Percentiles rank a stretch among this genome's conserved stretches.
Conservation (phyloP, 2,329 filamentous ascomycete species). For the Fusarium sambucinum region DNA sequence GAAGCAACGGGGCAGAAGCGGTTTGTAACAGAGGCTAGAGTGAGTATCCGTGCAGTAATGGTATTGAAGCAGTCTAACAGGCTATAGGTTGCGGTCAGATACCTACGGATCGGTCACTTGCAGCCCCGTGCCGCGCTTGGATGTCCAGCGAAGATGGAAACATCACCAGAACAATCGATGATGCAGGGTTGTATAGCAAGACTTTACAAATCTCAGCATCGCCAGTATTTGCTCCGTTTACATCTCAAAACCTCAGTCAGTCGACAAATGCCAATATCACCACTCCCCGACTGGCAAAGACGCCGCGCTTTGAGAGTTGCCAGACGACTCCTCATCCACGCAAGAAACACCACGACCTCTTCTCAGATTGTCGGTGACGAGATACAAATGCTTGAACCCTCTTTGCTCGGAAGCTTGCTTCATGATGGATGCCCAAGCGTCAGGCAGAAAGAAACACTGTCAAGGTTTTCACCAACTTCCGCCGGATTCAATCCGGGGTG, state of each 20-base stretch:
- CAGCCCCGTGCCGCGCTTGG: conserved; percentile 20
- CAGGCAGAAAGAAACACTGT: neutral
- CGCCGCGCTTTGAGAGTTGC: neutral
- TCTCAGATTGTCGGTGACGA: too few relatives aligned
- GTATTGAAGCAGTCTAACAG: neutral
- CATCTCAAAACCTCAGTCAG: neutral
- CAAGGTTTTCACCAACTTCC: neutral
- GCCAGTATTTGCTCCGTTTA: neutral
- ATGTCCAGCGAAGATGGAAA: conserved; percentile 29
- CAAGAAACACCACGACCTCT: neutral
- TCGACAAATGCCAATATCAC: neutral
- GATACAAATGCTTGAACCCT: neutral
- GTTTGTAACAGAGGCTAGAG: conserved; percentile 22
- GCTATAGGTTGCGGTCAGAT: neutral
- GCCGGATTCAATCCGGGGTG: neutral
- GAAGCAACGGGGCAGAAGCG: neutral
- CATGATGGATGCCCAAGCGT: neutral
- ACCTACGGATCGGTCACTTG: conserved; percentile 22
- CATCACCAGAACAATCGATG: conserved; percentile 15
- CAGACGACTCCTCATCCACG: neutral
- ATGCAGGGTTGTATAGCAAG: neutral
- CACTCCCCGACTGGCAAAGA: neutral
- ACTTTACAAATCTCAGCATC: neutral
- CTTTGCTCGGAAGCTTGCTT: neutral
- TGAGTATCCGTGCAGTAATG: neutral